phyloP scores from a whole-genome alignment of 2,329 filamentous ascomycete genomes.

The Epichloe festucae region DNA sequence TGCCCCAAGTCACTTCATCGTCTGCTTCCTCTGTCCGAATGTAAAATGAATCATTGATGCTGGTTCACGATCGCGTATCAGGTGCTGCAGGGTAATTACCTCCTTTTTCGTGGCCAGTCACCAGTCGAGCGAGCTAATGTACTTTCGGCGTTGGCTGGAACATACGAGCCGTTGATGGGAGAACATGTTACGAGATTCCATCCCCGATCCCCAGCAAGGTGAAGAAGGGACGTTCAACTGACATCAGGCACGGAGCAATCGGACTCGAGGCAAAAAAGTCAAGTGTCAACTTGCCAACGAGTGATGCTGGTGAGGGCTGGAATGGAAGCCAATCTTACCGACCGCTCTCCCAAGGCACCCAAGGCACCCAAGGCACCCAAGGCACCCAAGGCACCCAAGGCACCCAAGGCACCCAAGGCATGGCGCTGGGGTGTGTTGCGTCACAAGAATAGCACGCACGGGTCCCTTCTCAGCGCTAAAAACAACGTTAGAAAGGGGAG shows the following conservation, averaged over 20 bases:
- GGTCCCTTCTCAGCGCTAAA: neutral
- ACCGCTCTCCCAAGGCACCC: too few species aligned
- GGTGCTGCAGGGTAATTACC: neutral
- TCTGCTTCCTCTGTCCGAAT: neutral
- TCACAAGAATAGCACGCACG: constrained; percentile 1
- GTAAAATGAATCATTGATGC: too few species aligned
- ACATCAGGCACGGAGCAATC: neutral
- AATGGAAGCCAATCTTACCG: neutral
- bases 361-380: too few species aligned
- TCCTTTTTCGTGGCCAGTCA: too few species aligned
- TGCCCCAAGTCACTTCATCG: neutral
- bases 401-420: too few species aligned
- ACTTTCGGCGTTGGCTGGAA: neutral
- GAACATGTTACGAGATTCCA: neutral
- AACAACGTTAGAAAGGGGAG: neutral
- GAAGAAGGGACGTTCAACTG: neutral
- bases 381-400: too few species aligned
- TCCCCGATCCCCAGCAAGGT: neutral
- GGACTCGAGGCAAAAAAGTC: neutral
- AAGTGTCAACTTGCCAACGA: neutral
- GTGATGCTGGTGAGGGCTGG: neutral
- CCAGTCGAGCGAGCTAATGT: too few species aligned
- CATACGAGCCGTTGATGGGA: neutral
- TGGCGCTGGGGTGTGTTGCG: neutral
- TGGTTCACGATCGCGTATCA: neutral